Conservation (phyloP, 768 basidiomycete genomes). For the Lentinula detonsa region DNA sequence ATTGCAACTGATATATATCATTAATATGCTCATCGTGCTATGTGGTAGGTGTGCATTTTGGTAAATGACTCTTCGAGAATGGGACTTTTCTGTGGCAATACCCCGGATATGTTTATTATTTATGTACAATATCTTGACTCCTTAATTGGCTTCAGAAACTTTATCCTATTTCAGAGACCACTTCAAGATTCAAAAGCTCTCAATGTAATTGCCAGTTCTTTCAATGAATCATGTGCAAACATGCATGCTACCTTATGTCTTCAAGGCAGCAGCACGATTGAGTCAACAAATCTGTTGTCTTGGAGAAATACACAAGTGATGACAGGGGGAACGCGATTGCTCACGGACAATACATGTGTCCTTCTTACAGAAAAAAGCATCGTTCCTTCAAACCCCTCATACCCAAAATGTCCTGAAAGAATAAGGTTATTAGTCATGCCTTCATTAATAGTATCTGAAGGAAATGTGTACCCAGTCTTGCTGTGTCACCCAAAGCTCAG, state of each 20-base stretch:
- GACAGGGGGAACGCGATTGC: too few relatives aligned
- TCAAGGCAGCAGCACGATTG: too few relatives aligned
- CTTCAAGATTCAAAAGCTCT: too few relatives aligned
- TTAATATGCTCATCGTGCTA: background rate
- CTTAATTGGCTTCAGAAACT: too few relatives aligned
- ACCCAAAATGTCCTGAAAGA: slow-evolving; percentile 59
- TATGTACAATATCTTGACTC: too few relatives aligned
- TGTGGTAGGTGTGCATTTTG: slow-evolving; percentile 65
- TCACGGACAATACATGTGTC: too few relatives aligned
- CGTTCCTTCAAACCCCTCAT: slow-evolving; percentile 79
- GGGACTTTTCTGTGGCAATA: slow-evolving; percentile 5
- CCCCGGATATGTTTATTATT: background rate
- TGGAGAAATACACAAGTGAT: too few relatives aligned
- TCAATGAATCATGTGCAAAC: too few relatives aligned
- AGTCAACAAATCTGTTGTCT: too few relatives aligned
- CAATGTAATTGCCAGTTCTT: too few relatives aligned
- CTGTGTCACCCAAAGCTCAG: slow-evolving; percentile 84
- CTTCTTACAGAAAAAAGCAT: slow-evolving; percentile 63
- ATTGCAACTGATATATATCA: background rate
- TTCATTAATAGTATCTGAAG: background rate
- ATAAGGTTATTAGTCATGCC: background rate
- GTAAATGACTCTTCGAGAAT: slow-evolving; percentile 26
- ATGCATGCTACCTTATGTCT: too few relatives aligned
- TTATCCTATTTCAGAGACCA: too few relatives aligned
- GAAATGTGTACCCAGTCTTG: slow-evolving; percentile 73